A percentile compares a stretch with the other conserved stretches of the same genome.
phyloP scores from a whole-genome alignment of 1,284 basidiomycete species.

The Marasmius tenuissimus region DNA sequence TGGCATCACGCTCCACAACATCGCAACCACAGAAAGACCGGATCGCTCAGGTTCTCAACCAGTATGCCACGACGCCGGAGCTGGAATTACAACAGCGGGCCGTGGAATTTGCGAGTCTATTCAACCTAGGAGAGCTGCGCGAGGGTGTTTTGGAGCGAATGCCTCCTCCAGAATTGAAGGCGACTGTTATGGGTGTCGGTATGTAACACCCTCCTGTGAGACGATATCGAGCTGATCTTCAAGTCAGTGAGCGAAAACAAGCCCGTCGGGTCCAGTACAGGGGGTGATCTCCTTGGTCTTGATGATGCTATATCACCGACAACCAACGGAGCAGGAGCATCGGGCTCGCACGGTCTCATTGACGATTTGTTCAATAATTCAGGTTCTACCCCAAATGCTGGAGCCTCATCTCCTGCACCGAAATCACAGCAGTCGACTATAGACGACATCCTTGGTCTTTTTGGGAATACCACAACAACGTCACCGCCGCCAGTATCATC shows the following conservation, averaged over 20 bases:
- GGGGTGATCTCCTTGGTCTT: slow-evolving; percentile 77
- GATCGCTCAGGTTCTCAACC: slow-evolving; percentile 73
- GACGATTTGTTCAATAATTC: slow-evolving; percentile 88
- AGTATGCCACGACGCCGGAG: slow-evolving; percentile 84
- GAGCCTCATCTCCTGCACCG: slow-evolving; percentile 38
- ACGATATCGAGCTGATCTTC: slow-evolving; percentile 1
- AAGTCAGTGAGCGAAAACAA: slow-evolving; percentile 86
- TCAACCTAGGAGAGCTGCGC: slow-evolving; percentile 72
- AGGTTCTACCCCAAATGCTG: slow-evolving; percentile 37
- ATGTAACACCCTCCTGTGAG: slow-evolving; percentile 27
- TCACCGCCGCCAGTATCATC: slow-evolving; percentile 34
- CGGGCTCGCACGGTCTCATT: slow-evolving; percentile 72
- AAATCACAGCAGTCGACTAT: slow-evolving; percentile 62
- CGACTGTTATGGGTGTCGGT: slow-evolving; percentile 91
- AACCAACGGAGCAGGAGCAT: slow-evolving; percentile 40
- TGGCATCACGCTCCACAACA: slow-evolving; percentile 76
- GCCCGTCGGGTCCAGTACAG: slow-evolving; percentile 84
- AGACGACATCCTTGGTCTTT: slow-evolving; percentile 91
- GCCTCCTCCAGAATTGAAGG: slow-evolving; percentile 96
- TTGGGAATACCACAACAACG: slow-evolving; percentile 52
- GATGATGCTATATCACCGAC: slow-evolving; percentile 51
- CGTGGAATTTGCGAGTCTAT: slow-evolving; percentile 90
- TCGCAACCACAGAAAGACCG: slow-evolving; percentile 72
- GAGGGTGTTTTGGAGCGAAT: slow-evolving; percentile 96
- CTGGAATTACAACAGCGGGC: slow-evolving; percentile 95